phyloP scores from a whole-genome alignment of 305 asterid genomes.

The Ilex paraguariensis region DNA sequence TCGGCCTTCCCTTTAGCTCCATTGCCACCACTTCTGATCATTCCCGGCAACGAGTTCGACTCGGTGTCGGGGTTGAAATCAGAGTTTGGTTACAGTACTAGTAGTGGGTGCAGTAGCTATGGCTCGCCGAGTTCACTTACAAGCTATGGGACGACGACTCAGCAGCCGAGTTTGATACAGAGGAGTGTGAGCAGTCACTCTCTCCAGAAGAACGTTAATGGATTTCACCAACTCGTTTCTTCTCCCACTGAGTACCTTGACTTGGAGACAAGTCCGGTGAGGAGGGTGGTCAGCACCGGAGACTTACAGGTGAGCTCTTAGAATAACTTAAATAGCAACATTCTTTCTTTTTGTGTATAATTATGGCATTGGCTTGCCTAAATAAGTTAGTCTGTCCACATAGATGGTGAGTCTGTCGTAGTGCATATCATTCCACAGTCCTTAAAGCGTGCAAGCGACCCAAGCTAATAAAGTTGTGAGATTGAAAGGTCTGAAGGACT shows the following conservation, averaged over 20 bases:
- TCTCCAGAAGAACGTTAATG: conserved; percentile 37
- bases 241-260: conserved; percentile 39
- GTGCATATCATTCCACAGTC: no score
- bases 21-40: conserved; percentile 34
- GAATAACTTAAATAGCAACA: neutral
- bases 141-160: conserved; percentile 23
- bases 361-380: neutral
- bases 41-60: conserved; percentile 46
- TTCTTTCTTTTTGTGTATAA: neutral
- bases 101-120: conserved; percentile 63
- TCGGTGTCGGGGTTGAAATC: conserved; percentile 42
- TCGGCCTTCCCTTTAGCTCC: conserved; percentile 21
- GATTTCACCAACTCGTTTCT: conserved; percentile 32
- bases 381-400: no score
- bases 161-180: conserved; percentile 39
- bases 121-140: conserved; percentile 51
- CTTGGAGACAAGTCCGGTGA: conserved; percentile 35
- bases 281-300: conserved; percentile 63
- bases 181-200: conserved; percentile 68
- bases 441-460: no score
- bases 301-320: conserved; percentile 48
- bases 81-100: conserved; percentile 42
- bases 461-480: no score
- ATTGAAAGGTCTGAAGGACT: no score
- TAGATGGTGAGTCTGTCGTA: no score